Conservation (phyloP, 1,284 basidiomycete species). For the Heliocybe sulcata region DNA sequence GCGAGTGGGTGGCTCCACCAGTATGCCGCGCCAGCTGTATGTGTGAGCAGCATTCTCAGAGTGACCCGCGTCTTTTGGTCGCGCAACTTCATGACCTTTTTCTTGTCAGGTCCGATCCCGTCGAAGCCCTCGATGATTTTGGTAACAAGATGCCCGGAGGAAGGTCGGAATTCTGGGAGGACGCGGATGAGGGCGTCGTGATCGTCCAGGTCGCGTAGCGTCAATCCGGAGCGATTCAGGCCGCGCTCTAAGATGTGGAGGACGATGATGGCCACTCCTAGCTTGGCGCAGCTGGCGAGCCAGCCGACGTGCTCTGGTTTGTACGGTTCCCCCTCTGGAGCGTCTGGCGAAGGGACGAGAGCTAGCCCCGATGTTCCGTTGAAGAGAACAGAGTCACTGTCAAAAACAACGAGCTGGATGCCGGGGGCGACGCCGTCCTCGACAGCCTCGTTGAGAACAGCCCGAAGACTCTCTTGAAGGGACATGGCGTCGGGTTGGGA, state of each 20-base stretch:
- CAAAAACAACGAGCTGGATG: not conserved
- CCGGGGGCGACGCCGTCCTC: not conserved
- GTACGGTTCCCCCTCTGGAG: not conserved
- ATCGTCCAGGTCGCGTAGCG: not conserved
- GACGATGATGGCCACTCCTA: not conserved
- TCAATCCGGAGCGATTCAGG: not conserved
- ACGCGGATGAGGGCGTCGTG: not conserved
- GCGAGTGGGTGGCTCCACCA: not conserved
- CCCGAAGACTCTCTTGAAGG: not conserved
- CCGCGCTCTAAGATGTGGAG: not conserved
- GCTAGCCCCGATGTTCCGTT: not conserved
- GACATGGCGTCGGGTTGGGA: not conserved
- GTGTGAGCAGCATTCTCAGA: not conserved
- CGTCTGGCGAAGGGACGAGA: not conserved
- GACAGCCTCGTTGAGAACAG: not conserved
- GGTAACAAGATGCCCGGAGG: not conserved
- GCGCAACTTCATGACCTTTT: not conserved
- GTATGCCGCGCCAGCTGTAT: not conserved
- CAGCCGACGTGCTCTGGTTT: not conserved
- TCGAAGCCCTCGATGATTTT: not conserved
- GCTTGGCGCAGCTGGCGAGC: not conserved
- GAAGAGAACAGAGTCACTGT: not conserved
- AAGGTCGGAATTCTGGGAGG: not conserved
- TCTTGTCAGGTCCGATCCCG: not conserved
- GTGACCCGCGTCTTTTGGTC: not conserved